These are phyloP conservation scores for Aquilaria malaccensis DNA, from an alignment of 345 rosid species.

Conservation along the genomic window DNA sequence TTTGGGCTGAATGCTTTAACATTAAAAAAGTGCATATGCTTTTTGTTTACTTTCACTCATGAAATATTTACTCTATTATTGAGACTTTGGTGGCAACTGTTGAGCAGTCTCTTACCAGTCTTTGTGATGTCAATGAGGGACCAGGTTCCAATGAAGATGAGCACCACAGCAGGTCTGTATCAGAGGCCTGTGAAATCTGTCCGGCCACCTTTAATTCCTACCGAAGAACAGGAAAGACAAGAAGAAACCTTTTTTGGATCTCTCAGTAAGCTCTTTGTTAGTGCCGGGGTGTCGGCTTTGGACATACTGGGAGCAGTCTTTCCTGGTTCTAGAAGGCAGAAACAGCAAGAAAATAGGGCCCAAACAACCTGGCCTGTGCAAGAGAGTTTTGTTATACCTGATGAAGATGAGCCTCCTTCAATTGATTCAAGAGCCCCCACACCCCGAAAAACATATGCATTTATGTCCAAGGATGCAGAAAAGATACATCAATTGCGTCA, in stretches of 20 bases:
- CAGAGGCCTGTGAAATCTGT: conserved; percentile 48
- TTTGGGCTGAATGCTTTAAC: no score
- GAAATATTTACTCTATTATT: no score
- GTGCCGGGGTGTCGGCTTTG: conserved; percentile 39
- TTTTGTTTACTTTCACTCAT: no score
- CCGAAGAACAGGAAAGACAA: conserved; percentile 60
- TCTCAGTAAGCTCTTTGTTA: conserved; percentile 43
- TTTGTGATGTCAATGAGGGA: conserved; percentile 34
- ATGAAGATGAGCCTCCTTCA: conserved; percentile 87
- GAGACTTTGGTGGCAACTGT: background rate
- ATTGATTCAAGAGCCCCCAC: conserved; percentile 76
- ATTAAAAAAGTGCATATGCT: no score
- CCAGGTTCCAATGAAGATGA: conserved; percentile 22
- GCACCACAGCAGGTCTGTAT: conserved; percentile 24
- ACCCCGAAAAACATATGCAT: conserved; percentile 79
- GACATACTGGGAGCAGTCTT: conserved; percentile 67
- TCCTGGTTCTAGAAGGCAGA: conserved; percentile 53
- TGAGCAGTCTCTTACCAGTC: background rate
- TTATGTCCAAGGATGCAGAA: conserved; percentile 93
- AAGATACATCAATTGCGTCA: conserved; percentile 85
- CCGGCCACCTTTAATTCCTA: conserved; percentile 73
- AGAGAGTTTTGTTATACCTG: conserved; percentile 59
- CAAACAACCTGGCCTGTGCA: conserved; percentile 58
- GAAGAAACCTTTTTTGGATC: conserved; percentile 77
- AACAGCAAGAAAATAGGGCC: conserved; percentile 28